phyloP scores from a whole-genome alignment of 176 grass and related monocot genomes.

The Dactylis glomerata region DNA sequence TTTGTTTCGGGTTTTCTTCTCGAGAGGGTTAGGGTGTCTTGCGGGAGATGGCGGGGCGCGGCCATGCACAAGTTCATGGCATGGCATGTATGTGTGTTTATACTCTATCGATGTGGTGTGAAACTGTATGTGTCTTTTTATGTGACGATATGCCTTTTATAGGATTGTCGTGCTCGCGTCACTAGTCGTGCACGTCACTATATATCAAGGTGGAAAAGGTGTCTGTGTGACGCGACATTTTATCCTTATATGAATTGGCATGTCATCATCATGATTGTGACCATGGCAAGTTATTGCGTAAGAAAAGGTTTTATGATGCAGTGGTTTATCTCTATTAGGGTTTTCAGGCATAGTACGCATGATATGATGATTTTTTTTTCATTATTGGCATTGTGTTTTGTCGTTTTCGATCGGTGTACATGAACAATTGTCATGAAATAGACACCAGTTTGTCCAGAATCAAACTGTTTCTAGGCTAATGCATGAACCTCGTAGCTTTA shows the following conservation, averaged over 20 bases:
- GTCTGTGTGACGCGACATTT: neutral
- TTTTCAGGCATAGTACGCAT: neutral
- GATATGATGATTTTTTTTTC: neutral
- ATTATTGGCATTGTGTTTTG: neutral
- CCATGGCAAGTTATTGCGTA: neutral
- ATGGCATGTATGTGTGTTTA: neutral
- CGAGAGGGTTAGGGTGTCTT: neutral
- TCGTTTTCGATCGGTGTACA: neutral
- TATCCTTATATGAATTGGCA: neutral
- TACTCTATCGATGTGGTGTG: neutral
- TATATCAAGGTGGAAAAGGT: neutral
- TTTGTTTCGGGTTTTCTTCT: neutral
- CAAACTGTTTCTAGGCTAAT: too few species aligned
- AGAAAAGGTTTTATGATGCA: neutral
- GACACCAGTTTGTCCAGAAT: neutral
- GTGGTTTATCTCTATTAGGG: neutral
- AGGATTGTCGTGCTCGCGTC: neutral
- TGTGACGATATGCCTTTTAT: neutral
- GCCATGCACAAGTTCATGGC: too few species aligned
- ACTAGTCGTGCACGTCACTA: neutral
- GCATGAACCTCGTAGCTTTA: neutral
- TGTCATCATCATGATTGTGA: neutral
- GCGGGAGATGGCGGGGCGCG: neutral
- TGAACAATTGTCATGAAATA: neutral
- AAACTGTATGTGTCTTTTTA: neutral